Percentiles rank a stretch among this genome's conserved stretches.
Evolutionary conservation across 805 yeast species (phyloP).

Genomic region (Suhomyces sp.): DNA sequence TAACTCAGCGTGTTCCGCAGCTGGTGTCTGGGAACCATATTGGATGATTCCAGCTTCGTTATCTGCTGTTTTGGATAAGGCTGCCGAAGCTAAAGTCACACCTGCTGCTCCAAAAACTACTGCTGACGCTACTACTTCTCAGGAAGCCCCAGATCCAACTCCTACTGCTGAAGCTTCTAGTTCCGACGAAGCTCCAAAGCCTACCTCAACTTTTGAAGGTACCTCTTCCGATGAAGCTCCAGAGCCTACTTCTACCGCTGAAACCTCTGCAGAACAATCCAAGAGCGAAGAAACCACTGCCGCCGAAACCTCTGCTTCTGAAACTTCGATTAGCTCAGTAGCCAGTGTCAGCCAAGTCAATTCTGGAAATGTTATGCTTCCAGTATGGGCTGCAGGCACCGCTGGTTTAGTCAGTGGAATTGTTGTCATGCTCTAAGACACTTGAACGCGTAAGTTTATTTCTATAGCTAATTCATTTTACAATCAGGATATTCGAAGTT

Average conservation of each 20-base stretch:
- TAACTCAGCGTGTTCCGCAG: slow-evolving; percentile 30
- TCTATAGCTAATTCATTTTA: neutral
- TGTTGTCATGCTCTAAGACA: slow-evolving; percentile 11
- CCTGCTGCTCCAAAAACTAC: slow-evolving; percentile 8
- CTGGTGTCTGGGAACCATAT: slow-evolving; percentile 35
- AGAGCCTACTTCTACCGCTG: slow-evolving; percentile 3
- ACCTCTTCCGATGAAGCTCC: slow-evolving; percentile 4
- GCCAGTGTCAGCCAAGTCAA: slow-evolving; percentile 14
- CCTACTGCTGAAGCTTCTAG: slow-evolving; percentile 5
- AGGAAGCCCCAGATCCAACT: slow-evolving; percentile 3
- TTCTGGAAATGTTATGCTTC: slow-evolving; percentile 7
- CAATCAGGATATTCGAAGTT: neutral
- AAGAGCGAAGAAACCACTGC: slow-evolving; percentile 6
- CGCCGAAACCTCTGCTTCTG: slow-evolving; percentile 9
- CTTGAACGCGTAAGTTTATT: neutral
- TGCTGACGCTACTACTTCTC: slow-evolving; percentile 3
- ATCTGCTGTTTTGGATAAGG: slow-evolving; percentile 22
- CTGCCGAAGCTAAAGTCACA: slow-evolving; percentile 20
- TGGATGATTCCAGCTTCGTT: slow-evolving; percentile 27
- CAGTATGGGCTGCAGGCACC: slow-evolving; percentile 9
- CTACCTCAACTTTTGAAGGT: slow-evolving; percentile 9
- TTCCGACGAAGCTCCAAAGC: slow-evolving; percentile 2
- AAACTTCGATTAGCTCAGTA: slow-evolving; percentile 5
- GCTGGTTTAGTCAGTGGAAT: slow-evolving; percentile 11
- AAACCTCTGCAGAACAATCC: neutral